Evolutionary conservation across 1,284 basidiomycete genomes (phyloP).

Genomic region (Lentinula novae-zelandiae): DNA sequence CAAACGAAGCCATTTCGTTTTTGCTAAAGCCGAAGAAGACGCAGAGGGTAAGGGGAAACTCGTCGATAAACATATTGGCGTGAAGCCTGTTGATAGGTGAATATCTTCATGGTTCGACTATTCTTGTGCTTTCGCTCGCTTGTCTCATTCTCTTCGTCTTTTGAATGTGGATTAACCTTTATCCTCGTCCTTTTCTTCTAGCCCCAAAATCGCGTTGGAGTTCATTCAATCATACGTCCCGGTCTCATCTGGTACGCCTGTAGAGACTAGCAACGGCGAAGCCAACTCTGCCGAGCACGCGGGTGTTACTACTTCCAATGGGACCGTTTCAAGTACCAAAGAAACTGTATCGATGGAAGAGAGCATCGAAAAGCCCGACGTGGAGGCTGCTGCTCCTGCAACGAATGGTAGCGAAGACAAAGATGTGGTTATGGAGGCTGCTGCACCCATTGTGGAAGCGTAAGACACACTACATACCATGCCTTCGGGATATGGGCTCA

Average conservation of each 20-base stretch:
- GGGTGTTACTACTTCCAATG: background rate
- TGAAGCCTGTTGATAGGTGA: constrained; percentile 80
- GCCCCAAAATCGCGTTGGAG: constrained; percentile 24
- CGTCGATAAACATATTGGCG: constrained; percentile 76
- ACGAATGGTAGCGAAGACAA: constrained; percentile 1
- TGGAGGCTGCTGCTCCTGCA: background rate
- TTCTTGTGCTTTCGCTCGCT: no score
- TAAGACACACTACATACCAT: background rate
- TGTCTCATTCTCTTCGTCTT: background rate
- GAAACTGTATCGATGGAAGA: background rate
- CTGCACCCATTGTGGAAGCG: background rate
- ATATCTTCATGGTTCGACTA: constrained; percentile 14
- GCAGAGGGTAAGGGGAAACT: constrained; percentile 54
- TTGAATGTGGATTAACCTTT: background rate
- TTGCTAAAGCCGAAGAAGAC: constrained; percentile 59
- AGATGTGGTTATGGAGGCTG: background rate
- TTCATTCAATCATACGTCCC: constrained; percentile 19
- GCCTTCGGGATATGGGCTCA: background rate
- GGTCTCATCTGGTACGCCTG: background rate
- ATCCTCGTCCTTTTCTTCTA: background rate
- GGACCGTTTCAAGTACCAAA: background rate
- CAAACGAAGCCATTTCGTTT: constrained; percentile 87
- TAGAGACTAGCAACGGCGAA: background rate
- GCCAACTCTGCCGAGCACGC: background rate
- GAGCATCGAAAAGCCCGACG: background rate